Percentiles rank a stretch among this genome's conserved stretches.
These are phyloP conservation scores for Colletotrichum eleusines DNA, from an alignment of 2,329 filamentous ascomycete genomes.

Conservation along the genomic window DNA sequence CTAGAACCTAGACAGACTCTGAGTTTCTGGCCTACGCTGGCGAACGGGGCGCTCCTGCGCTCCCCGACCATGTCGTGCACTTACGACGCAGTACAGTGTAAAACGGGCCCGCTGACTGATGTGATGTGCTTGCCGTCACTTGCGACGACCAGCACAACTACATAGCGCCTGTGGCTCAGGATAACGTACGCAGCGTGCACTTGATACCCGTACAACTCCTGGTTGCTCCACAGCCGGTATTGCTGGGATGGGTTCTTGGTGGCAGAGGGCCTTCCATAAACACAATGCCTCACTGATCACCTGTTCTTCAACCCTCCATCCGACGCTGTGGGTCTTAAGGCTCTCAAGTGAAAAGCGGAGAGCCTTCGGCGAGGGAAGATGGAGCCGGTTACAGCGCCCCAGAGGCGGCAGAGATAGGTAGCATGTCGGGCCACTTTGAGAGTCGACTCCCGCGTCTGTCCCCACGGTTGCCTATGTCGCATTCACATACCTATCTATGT, in stretches of 20 bases:
- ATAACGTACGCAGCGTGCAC: background rate
- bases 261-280: background rate
- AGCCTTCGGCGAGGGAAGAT: background rate
- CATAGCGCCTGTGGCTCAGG: too few relatives aligned
- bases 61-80: background rate
- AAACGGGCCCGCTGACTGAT: constrained; percentile 25
- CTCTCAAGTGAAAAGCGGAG: background rate
- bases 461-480: background rate
- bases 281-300: constrained; percentile 1
- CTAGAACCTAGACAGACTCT: background rate
- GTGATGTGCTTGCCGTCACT: background rate
- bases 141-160: background rate
- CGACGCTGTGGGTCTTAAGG: background rate
- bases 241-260: background rate
- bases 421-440: background rate
- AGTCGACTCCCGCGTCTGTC: background rate
- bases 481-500: background rate
- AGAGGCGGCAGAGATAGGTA: background rate
- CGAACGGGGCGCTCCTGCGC: constrained; percentile 16
- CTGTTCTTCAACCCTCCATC: background rate
- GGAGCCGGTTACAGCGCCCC: constrained; percentile 4
- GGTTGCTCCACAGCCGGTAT: background rate
- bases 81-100: constrained; percentile 6
- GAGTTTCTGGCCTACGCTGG: background rate
- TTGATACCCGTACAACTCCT: background rate